These are phyloP conservation scores for Venustampulla echinocandica DNA, from an alignment of 495 filamentous ascomycete genomes.

Conservation along the genomic window DNA sequence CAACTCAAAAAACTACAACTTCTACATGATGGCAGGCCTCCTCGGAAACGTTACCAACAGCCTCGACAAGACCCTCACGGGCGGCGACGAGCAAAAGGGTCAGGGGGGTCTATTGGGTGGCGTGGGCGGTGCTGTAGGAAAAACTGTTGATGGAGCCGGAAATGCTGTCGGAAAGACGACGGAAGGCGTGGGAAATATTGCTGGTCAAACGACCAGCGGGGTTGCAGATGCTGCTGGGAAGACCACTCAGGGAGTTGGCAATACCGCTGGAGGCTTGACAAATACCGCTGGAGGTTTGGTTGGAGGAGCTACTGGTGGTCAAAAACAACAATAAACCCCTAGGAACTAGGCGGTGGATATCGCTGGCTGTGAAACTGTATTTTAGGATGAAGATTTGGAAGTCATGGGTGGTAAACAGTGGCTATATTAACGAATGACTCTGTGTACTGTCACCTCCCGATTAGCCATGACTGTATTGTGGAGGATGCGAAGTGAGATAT, in stretches of 20 bases:
- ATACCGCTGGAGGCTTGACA: conserved; percentile 23
- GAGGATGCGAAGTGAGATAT: no score
- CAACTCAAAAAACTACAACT: background rate
- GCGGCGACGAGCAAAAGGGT: conserved; percentile 31
- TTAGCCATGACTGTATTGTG: no score
- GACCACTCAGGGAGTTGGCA: conserved; percentile 26
- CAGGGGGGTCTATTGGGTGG: conserved; percentile 33
- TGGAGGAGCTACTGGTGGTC: conserved; percentile 7
- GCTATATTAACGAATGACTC: no score
- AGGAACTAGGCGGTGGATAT: no score
- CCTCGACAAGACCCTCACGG: conserved; percentile 32
- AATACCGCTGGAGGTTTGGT: conserved; percentile 11
- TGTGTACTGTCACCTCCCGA: no score
- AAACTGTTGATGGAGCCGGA: conserved; percentile 28
- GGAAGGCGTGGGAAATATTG: conserved; percentile 25
- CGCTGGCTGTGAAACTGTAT: no score
- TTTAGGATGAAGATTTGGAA: no score
- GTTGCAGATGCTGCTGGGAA: conserved; percentile 24
- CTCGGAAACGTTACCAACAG: conserved; percentile 29
- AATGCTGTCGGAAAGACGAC: conserved; percentile 30
- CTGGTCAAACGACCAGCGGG: conserved; percentile 28
- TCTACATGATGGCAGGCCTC: conserved; percentile 20
- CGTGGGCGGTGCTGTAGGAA: conserved; percentile 16
- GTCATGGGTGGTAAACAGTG: no score
- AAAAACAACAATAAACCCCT: background rate